Conservation (phyloP, 306 rosid genomes). For the Lupinus albus region DNA sequence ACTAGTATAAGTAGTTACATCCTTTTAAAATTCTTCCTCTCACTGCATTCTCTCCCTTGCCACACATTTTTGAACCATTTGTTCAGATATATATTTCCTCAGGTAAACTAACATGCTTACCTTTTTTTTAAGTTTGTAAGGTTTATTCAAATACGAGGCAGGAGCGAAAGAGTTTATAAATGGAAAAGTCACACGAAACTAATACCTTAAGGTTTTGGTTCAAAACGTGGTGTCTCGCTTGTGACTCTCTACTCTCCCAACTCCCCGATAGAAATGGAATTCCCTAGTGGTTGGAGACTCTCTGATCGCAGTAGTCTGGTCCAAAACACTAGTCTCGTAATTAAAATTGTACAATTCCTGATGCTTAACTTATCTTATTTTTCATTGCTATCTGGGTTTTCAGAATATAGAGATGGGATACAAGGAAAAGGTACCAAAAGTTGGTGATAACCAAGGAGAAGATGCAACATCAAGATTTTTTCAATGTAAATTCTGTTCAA, state of each 20-base stretch:
- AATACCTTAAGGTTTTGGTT: no score
- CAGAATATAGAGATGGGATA: constrained; percentile 52
- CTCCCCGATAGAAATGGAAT: no score
- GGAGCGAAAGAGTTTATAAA: no score
- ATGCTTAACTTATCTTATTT: neutral
- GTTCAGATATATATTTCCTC: constrained; percentile 29
- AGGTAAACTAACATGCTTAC: constrained; percentile 17
- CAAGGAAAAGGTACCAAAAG: constrained; percentile 31
- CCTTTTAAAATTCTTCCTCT: constrained; percentile 1
- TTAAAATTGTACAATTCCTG: neutral
- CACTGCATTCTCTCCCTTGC: constrained; percentile 27
- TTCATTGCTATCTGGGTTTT: constrained; percentile 22
- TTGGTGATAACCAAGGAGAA: constrained; percentile 43
- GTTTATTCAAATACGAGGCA: no score
- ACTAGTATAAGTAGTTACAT: neutral
- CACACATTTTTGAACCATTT: constrained; percentile 14
- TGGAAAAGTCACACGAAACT: no score
- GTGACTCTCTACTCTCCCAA: no score
- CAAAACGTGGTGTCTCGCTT: no score
- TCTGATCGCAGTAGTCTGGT: no score
- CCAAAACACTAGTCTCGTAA: no score
- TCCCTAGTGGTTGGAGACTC: no score
- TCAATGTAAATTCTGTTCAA: constrained; percentile 75
- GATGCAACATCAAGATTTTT: constrained; percentile 56
- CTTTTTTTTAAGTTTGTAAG: no score